Conservation (phyloP, 1,284 basidiomycete genomes). For the Leccinum fuscescens region DNA sequence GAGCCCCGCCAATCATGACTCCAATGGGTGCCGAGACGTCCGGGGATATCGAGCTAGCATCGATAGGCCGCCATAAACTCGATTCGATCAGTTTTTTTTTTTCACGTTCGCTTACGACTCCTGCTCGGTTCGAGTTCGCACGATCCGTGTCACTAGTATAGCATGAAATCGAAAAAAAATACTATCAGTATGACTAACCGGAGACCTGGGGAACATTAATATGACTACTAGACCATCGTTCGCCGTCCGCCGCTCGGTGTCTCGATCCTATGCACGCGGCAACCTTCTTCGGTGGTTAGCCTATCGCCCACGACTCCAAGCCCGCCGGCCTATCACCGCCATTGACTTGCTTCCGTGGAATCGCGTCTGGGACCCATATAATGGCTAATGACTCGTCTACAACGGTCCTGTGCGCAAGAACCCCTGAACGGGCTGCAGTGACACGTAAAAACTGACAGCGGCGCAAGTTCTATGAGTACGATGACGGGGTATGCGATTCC, state of each 20-base stretch:
- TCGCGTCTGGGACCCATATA: constrained; percentile 15
- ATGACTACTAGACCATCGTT: too few species aligned
- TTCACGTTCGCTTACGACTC: constrained; percentile 9
- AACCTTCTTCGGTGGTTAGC: constrained; percentile 20
- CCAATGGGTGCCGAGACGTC: constrained; percentile 12
- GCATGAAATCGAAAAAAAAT: constrained; percentile 11
- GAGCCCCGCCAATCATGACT: neutral
- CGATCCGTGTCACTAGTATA: constrained; percentile 12
- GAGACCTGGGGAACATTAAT: neutral
- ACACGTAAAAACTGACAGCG: constrained; percentile 36
- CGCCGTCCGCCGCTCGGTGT: neutral
- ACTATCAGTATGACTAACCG: constrained; percentile 11
- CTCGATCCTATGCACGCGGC: constrained; percentile 25
- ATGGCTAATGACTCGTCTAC: constrained; percentile 9
- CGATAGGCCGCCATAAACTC: constrained; percentile 10
- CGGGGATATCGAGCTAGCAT: constrained; percentile 12
- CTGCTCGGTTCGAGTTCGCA: constrained; percentile 6
- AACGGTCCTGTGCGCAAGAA: constrained; percentile 12
- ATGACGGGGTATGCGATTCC: constrained; percentile 26
- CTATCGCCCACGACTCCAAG: constrained; percentile 9
- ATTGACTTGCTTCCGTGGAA: constrained; percentile 19
- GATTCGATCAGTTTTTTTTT: neutral
- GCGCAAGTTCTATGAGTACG: constrained; percentile 19
- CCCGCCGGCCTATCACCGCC: constrained; percentile 30
- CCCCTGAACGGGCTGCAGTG: constrained; percentile 2